Conservation (phyloP, 139 green algal genomes). For the Picochlorum sp. region DNA sequence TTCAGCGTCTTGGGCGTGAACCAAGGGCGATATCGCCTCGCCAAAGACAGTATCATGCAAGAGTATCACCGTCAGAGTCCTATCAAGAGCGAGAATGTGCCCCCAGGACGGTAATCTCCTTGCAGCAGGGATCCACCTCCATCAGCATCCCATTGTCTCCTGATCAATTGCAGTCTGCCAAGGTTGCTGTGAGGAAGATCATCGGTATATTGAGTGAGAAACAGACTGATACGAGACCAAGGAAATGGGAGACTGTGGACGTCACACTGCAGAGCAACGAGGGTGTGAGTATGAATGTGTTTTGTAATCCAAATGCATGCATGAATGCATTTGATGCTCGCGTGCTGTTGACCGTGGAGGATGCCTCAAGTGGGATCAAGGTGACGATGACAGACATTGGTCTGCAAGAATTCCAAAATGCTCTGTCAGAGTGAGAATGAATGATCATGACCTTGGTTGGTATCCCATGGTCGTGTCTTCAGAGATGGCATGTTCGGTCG, state of each 20-base stretch:
- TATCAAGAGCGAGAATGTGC: too few species aligned
- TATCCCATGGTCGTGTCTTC: conserved; percentile 27
- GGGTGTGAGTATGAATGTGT: conserved; percentile 42
- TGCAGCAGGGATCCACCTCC: conserved; percentile 35
- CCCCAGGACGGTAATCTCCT: too few species aligned
- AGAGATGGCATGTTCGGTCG: not conserved
- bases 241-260: conserved; percentile 52
- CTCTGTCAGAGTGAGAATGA: not conserved
- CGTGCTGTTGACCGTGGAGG: conserved; percentile 49
- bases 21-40: too few species aligned
- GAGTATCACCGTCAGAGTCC: too few species aligned
- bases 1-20: too few species aligned
- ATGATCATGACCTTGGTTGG: conserved; percentile 37
- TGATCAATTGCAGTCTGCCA: conserved; percentile 33
- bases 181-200: conserved; percentile 33
- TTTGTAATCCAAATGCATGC: conserved; percentile 76
- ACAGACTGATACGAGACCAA: conserved; percentile 48
- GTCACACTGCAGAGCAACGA: conserved; percentile 26
- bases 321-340: conserved; percentile 67
- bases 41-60: too few species aligned
- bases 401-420: conserved; percentile 18
- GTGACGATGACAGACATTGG: conserved; percentile 31
- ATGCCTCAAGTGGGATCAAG: conserved; percentile 27
- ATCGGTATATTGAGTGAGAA: conserved; percentile 64
- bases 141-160: conserved; percentile 38